These are phyloP conservation scores for Pseudonitzschia multistriata DNA, from an alignment of 108 stramenopile species.

Conservation along the genomic window DNA sequence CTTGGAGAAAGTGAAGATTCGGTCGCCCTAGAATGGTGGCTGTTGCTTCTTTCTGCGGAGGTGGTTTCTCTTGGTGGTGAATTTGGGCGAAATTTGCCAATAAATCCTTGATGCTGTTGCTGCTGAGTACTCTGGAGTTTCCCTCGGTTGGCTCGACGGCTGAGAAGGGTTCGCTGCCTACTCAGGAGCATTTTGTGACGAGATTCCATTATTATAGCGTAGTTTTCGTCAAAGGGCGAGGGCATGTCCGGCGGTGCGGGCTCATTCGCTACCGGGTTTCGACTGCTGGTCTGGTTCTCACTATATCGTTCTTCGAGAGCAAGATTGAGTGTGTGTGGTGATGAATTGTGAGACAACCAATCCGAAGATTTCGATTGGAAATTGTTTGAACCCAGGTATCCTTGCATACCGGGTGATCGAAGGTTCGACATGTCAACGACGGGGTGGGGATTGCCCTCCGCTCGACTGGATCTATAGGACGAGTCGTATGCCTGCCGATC, in stretches of 20 bases:
- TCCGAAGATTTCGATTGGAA: not conserved
- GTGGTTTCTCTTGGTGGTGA: not conserved
- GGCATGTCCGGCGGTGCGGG: conserved; percentile 19
- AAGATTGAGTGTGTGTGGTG: not conserved
- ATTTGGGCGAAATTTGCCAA: conserved; percentile 20
- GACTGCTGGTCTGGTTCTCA: no score
- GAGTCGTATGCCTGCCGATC: not conserved
- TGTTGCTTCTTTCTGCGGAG: not conserved
- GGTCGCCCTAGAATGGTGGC: no score
- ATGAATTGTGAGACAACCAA: not conserved
- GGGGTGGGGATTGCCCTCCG: not conserved
- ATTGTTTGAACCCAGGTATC: not conserved
- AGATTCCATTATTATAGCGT: conserved; percentile 28
- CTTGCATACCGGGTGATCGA: conserved; percentile 1
- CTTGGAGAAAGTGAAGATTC: no score
- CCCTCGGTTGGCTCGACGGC: conserved; percentile 11
- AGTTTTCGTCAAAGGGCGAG: conserved; percentile 28
- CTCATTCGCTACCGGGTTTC: not conserved
- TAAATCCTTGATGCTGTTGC: conserved; percentile 8
- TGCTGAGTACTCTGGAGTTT: not conserved
- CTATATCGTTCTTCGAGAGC: not conserved
- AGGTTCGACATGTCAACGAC: not conserved
- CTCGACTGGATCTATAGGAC: not conserved
- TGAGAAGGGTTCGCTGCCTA: conserved; percentile 25
- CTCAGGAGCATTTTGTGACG: conserved; percentile 30